Evolutionary conservation across 2,329 filamentous ascomycete species (phyloP).

Genomic region (Cyclaneusma minus): DNA sequence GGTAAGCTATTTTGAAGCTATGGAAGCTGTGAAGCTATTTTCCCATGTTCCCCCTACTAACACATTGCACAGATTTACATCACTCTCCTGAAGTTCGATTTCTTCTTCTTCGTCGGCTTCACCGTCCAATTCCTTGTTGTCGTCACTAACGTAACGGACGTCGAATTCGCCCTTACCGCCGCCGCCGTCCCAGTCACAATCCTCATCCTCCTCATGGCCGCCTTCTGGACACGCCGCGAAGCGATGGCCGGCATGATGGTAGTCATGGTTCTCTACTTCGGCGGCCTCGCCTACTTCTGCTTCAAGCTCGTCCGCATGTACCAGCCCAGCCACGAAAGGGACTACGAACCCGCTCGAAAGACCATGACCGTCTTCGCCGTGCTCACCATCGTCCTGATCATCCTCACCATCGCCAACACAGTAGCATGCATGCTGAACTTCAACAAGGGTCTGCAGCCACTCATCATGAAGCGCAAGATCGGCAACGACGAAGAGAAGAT

Average conservation of each 20-base stretch:
- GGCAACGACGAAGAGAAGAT: slow-evolving; percentile 31
- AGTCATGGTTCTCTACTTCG: slow-evolving; percentile 76
- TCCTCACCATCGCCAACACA: slow-evolving; percentile 78
- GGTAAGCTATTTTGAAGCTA: slow-evolving; percentile 35
- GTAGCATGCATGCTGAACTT: slow-evolving; percentile 85
- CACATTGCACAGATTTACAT: slow-evolving; percentile 75
- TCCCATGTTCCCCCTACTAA: slow-evolving; percentile 8
- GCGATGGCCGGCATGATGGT: slow-evolving; percentile 61
- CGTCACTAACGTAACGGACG: slow-evolving; percentile 50
- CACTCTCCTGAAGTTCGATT: slow-evolving; percentile 93
- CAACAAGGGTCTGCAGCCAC: slow-evolving; percentile 72
- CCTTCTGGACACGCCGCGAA: slow-evolving; percentile 72
- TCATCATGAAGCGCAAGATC: slow-evolving; percentile 49
- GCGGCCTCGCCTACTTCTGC: slow-evolving; percentile 83
- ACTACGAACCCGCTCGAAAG: slow-evolving; percentile 67
- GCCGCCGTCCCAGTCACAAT: slow-evolving; percentile 87
- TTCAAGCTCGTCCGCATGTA: slow-evolving; percentile 99
- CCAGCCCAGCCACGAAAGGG: slow-evolving; percentile 36
- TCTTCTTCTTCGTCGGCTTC: slow-evolving; percentile 99
- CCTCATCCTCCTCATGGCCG: slow-evolving; percentile 69
- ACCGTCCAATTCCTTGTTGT: slow-evolving; percentile 96
- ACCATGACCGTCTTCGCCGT: slow-evolving; percentile 88
- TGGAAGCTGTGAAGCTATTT: slow-evolving; percentile 2
- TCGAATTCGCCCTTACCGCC: slow-evolving; percentile 76
- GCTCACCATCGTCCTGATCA: slow-evolving; percentile 76